Base-by-base conservation (phyloP, 2,329 filamentous ascomycete species). In the Pseudophaeomoniella oleicola region DNA sequence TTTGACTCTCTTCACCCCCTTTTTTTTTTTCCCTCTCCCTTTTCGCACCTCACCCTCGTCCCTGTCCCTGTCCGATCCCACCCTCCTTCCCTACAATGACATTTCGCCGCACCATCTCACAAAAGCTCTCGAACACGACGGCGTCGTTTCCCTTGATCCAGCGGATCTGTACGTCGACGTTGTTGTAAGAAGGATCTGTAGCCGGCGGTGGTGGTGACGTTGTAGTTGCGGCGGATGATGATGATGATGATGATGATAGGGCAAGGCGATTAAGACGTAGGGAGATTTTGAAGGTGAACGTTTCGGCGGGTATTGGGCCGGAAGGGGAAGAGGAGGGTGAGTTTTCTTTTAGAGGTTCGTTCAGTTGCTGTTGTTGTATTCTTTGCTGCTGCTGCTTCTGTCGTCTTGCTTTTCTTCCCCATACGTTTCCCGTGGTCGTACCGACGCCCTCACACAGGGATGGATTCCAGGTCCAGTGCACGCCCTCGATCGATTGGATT, bases 41-140 rank as follows among this genome's bases (percentile, higher is more conserved):
- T n/a, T n/a, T n/a, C n/a, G n/a, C n/a, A n/a, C n/a, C n/a, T n/a
- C n/a, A n/a, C n/a, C n/a, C n/a, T n/a, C n/a, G n/a, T n/a, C n/a
- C n/a, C n/a, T n/a, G n/a, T n/a, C n/a, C 22, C n/a, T 27, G 22
- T n/a, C 6, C 22, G n/a, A 27, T n/a, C n/a, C 22, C 6, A 27
- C 22, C 22, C n/a, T n/a, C 22, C 22, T 27, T 27, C 22, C 22
- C 22, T 9, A 27, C 22, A 33, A 55, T 52, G 22, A 62, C 16
- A 38, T 67, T 71, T 22, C 71, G 63, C 54, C 76, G 81, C 32
- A 92, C 44, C 63, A 87, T 85, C 0, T 84, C 86, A 41, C 77
- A 80, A 43, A 98, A 85, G 52, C 87, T 94, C 58, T 92, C 82
- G 56, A 88, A 94, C 0, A 90, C 51, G 1, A 77, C 67, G 13